These are phyloP conservation scores for Puccinia polysora DNA, from an alignment of 1,284 basidiomycete genomes.

Conservation along the genomic window DNA sequence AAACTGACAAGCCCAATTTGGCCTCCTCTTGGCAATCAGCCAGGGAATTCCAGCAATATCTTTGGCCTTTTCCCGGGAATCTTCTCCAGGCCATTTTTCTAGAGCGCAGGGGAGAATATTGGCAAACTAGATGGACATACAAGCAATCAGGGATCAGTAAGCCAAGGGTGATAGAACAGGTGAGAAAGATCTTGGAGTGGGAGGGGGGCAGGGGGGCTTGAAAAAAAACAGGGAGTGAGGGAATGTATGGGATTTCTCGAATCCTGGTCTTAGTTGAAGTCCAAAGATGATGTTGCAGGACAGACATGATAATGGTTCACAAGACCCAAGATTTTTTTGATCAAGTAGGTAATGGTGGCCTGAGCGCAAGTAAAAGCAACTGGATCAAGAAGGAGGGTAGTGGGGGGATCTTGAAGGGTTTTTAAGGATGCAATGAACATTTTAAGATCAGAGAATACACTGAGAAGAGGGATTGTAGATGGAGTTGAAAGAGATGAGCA, in stretches of 20 bases:
- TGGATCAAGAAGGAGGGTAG: constrained; percentile 26
- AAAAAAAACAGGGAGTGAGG: no score
- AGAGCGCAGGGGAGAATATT: constrained; percentile 15
- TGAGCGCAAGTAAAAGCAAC: constrained; percentile 34
- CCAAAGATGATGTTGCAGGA: not conserved
- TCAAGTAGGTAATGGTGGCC: constrained; percentile 31
- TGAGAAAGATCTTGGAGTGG: no score
- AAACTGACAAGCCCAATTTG: no score
- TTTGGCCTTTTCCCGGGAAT: constrained; percentile 25
- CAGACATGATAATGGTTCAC: constrained; percentile 23
- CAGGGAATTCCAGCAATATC: constrained; percentile 32
- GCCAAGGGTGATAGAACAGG: no score
- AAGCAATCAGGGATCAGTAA: no score
- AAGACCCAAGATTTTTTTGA: constrained; percentile 28
- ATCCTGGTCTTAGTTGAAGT: no score
- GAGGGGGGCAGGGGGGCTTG: no score
- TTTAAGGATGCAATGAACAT: constrained; percentile 41
- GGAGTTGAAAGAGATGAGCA: not conserved
- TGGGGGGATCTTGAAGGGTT: constrained; percentile 36
- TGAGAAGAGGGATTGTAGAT: not conserved
- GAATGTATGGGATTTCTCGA: no score
- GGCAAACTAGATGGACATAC: constrained; percentile 17
- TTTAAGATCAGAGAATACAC: constrained; percentile 36
- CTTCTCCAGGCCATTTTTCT: constrained; percentile 31
- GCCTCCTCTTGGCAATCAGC: constrained; percentile 41